Conservation (phyloP, 176 grass and related monocot genomes). For the Olyra latifolia region DNA sequence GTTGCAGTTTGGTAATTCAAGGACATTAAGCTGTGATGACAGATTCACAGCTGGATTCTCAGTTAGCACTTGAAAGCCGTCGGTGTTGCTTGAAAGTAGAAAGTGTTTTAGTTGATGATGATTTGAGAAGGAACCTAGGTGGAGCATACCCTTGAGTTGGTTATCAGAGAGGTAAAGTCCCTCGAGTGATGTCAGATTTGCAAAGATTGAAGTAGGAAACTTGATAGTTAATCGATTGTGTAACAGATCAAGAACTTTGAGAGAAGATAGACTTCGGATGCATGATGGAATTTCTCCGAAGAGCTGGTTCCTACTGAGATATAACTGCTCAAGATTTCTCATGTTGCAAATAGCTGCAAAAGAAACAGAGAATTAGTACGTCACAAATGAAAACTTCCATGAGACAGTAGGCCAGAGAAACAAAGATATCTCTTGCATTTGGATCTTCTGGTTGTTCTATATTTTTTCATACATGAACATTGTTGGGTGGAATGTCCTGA, state of each 20-base stretch:
- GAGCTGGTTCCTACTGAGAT: background rate
- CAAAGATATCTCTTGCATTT: too few relatives aligned
- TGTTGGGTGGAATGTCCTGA: too few relatives aligned
- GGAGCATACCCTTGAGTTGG: constrained; percentile 17
- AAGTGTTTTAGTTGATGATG: constrained; percentile 18
- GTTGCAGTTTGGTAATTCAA: constrained; percentile 27
- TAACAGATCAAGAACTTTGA: constrained; percentile 26
- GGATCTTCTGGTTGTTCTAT: too few relatives aligned
- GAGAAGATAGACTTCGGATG: constrained; percentile 22
- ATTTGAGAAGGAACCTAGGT: constrained; percentile 4
- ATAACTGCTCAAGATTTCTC: constrained; percentile 7
- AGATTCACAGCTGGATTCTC: constrained; percentile 18
- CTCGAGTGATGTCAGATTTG: constrained; percentile 9
- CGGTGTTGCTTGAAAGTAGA: constrained; percentile 11
- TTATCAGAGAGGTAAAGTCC: constrained; percentile 22
- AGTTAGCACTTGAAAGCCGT: constrained; percentile 9
- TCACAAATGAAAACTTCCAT: too few relatives aligned
- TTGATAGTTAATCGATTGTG: constrained; percentile 11
- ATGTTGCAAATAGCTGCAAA: constrained; percentile 29
- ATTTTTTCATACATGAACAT: too few relatives aligned
- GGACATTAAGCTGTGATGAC: constrained; percentile 19
- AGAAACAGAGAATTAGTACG: too few relatives aligned
- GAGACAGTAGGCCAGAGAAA: too few relatives aligned
- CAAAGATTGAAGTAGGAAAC: constrained; percentile 21
- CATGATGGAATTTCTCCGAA: constrained; percentile 27